Evolutionary conservation across 352 stramenopile species (phyloP).

Genomic region (Elongisporangium anandrum): DNA sequence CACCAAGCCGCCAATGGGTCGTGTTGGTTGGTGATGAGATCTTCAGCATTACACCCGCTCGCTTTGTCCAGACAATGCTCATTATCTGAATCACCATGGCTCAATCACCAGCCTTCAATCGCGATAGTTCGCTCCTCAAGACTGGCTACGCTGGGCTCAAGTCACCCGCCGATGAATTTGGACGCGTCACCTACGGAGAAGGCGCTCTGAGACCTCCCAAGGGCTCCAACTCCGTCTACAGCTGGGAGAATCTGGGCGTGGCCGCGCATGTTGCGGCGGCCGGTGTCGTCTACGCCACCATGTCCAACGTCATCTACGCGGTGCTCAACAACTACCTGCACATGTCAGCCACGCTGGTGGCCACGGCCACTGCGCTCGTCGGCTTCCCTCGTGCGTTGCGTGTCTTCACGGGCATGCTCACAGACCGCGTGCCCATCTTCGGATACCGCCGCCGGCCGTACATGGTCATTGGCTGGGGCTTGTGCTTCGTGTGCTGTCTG

Average conservation of each 20-base stretch:
- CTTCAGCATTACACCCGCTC: too few relatives aligned
- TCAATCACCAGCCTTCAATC: too few relatives aligned
- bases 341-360: constrained; percentile 32
- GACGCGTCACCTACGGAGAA: neutral
- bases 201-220: constrained; percentile 1
- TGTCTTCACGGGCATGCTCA: constrained; percentile 55
- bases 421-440: constrained; percentile 65
- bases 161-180: neutral
- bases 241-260: constrained; percentile 34
- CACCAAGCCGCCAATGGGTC: too few relatives aligned
- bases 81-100: too few relatives aligned
- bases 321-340: constrained; percentile 44
- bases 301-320: constrained; percentile 28
- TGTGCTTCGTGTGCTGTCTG: constrained; percentile 18
- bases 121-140: neutral
- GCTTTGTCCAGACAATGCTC: too few relatives aligned
- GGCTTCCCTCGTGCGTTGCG: constrained; percentile 26
- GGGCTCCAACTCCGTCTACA: constrained; percentile 19
- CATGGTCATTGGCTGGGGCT: constrained; percentile 49
- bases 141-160: neutral
- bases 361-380: constrained; percentile 33
- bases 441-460: constrained; percentile 69
- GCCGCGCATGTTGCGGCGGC: constrained; percentile 30
- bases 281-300: constrained; percentile 23
- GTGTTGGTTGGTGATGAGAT: too few relatives aligned